These are phyloP conservation scores for Hymenochaete sp. DNA, from an alignment of 1,284 basidiomycete species.

Conservation along the genomic window DNA sequence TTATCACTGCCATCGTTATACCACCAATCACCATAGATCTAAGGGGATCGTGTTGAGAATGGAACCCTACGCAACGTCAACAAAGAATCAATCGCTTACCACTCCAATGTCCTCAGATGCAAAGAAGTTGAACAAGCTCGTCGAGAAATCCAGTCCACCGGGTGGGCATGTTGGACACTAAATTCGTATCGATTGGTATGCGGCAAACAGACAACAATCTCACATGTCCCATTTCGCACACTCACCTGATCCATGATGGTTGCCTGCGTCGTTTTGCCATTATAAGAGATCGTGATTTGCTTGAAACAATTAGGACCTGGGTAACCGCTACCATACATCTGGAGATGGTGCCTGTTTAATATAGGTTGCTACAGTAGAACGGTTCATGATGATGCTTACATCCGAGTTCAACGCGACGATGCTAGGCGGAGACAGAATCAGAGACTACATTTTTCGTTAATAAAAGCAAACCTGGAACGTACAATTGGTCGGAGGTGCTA, in stretches of 20 bases:
- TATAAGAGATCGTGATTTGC: slow-evolving; percentile 54
- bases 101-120: slow-evolving; percentile 40
- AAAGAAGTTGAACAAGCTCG: slow-evolving; percentile 62
- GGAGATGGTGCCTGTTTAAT: neutral
- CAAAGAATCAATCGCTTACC: neutral
- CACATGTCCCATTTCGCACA: slow-evolving; percentile 6
- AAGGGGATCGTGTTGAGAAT: neutral
- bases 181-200: slow-evolving; percentile 6
- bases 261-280: slow-evolving; percentile 54
- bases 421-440: slow-evolving; percentile 22
- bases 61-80: neutral
- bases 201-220: slow-evolving; percentile 8
- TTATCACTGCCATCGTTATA: slow-evolving; percentile 32
- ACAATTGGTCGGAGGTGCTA: slow-evolving; percentile 29
- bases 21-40: slow-evolving; percentile 49
- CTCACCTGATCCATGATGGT: slow-evolving; percentile 59
- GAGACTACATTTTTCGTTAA: neutral
- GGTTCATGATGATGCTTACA: slow-evolving; percentile 24
- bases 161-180: slow-evolving; percentile 66
- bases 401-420: slow-evolving; percentile 35
- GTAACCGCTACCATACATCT: slow-evolving; percentile 38
- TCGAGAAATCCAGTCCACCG: slow-evolving; percentile 72
- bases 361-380: neutral
- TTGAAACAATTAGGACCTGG: slow-evolving; percentile 57
- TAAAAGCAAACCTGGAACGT: slow-evolving; percentile 18